Conservation (phyloP, 352 stramenopile species). For the Globisporangium rhizosaccharum region DNA sequence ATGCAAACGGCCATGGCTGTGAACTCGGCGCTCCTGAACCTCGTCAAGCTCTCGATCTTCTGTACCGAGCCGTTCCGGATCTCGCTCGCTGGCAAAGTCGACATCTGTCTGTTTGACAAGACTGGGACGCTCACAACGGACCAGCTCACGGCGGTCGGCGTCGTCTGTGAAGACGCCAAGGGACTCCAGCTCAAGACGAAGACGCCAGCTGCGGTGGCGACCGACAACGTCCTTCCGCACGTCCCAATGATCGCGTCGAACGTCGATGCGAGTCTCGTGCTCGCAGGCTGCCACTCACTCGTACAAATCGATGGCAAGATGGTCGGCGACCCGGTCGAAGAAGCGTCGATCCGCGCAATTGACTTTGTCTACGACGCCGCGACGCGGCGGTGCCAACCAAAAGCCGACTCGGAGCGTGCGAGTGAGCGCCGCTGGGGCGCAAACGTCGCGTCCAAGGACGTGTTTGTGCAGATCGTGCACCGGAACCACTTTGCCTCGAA, state of each 20-base stretch:
- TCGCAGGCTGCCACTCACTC: slow-evolving; percentile 95
- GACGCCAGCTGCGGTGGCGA: slow-evolving; percentile 15
- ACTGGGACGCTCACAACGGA: slow-evolving; percentile 98
- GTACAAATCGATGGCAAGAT: slow-evolving; percentile 96
- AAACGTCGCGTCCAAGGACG: slow-evolving; percentile 66
- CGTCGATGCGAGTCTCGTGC: slow-evolving; percentile 75
- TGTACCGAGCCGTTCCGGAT: slow-evolving; percentile 99
- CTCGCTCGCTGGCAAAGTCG: slow-evolving; percentile 94
- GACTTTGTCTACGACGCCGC: slow-evolving; percentile 86
- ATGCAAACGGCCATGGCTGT: slow-evolving; percentile 98
- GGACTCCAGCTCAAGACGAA: slow-evolving; percentile 21
- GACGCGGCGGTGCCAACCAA: slow-evolving; percentile 69
- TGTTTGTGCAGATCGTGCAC: slow-evolving; percentile 89
- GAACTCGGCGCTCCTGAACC: slow-evolving; percentile 92
- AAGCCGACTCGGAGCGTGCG: slow-evolving; percentile 64
- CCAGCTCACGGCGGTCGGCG: slow-evolving; percentile 91
- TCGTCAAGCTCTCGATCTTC: slow-evolving; percentile 96
- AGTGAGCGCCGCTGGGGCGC: slow-evolving; percentile 68
- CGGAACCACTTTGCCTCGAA: slow-evolving; percentile 95
- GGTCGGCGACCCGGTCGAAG: slow-evolving; percentile 97
- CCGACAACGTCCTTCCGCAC: slow-evolving; percentile 50
- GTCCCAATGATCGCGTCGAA: slow-evolving; percentile 83
- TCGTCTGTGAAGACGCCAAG: slow-evolving; percentile 80
- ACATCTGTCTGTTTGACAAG: slow-evolving; percentile 98
- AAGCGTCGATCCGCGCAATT: slow-evolving; percentile 95